phyloP scores from a whole-genome alignment of 768 basidiomycete species.

The Mrakia gelida region DNA sequence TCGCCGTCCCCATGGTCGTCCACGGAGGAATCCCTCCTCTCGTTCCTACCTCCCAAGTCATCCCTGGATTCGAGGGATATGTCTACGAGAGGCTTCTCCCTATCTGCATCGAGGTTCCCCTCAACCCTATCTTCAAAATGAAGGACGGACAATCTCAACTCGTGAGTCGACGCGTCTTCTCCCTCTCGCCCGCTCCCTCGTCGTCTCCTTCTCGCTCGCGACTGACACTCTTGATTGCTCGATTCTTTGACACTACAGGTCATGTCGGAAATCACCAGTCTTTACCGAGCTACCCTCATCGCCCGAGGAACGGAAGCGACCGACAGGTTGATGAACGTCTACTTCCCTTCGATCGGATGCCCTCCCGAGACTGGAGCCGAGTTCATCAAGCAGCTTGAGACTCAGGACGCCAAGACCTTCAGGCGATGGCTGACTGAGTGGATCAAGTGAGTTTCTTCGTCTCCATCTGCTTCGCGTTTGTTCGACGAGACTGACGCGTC shows the following conservation, averaged over 20 bases:
- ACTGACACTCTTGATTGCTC: background rate
- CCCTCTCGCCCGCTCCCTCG: background rate
- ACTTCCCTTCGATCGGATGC: constrained; percentile 85
- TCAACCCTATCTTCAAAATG: constrained; percentile 72
- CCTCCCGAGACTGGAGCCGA: constrained; percentile 71
- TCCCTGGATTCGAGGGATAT: constrained; percentile 90
- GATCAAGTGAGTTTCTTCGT: constrained; percentile 36
- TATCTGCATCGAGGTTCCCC: constrained; percentile 73
- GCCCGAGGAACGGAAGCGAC: constrained; percentile 76
- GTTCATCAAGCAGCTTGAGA: constrained; percentile 49
- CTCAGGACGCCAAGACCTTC: constrained; percentile 42
- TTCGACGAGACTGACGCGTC: background rate
- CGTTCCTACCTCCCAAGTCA: constrained; percentile 42
- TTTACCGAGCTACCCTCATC: constrained; percentile 72
- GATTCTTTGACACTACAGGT: constrained; percentile 53
- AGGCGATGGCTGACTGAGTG: constrained; percentile 44
- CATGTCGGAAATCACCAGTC: constrained; percentile 78
- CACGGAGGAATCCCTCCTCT: constrained; percentile 44
- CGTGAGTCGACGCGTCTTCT: constrained; percentile 52
- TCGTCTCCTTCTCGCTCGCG: background rate
- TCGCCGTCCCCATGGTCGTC: constrained; percentile 36
- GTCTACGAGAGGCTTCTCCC: constrained; percentile 83
- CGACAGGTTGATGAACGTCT: constrained; percentile 69
- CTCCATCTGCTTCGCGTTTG: background rate
- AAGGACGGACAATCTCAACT: constrained; percentile 81